These are phyloP conservation scores for Whalleya microplaca DNA, from an alignment of 2,329 filamentous ascomycete species.

Conservation along the genomic window DNA sequence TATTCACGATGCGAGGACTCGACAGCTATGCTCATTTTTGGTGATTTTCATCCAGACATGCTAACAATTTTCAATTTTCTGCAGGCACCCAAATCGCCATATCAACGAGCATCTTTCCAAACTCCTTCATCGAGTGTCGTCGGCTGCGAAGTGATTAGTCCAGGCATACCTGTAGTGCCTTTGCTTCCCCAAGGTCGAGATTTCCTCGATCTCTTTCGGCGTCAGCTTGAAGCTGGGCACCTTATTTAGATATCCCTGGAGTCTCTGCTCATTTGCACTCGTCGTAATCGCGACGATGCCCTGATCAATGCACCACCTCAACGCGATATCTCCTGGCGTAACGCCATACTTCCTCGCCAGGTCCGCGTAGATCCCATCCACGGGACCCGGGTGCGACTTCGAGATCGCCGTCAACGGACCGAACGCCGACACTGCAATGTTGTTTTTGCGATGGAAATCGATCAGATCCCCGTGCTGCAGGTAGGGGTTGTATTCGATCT, in stretches of 20 bases:
- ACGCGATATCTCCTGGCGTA: constrained; percentile 56
- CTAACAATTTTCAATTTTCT: neutral
- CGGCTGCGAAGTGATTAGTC: constrained; percentile 52
- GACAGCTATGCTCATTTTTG: neutral
- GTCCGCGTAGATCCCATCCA: constrained; percentile 53
- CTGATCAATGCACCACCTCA: constrained; percentile 65
- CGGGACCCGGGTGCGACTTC: constrained; percentile 54
- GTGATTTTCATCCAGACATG: neutral
- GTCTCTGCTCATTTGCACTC: constrained; percentile 59
- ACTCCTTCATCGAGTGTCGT: constrained; percentile 53
- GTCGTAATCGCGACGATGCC: constrained; percentile 63
- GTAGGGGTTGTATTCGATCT: constrained; percentile 82
- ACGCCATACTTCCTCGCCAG: constrained; percentile 64
- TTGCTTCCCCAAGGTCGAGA: constrained; percentile 58
- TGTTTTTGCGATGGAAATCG: constrained; percentile 58
- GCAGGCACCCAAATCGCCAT: neutral
- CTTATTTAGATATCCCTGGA: constrained; percentile 58
- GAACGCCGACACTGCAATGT: constrained; percentile 59
- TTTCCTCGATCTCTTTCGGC: constrained; percentile 59
- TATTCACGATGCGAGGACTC: constrained; percentile 4
- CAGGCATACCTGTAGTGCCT: constrained; percentile 68
- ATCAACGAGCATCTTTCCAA: no score
- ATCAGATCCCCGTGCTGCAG: constrained; percentile 66
- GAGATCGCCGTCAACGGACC: constrained; percentile 52
- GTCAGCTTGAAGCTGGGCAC: constrained; percentile 61